Evolutionary conservation across 23 red algal genomes (phyloP), one percentile per base, ranked within the genome.

Genomic region (Gracilaria gracilis): DNA sequence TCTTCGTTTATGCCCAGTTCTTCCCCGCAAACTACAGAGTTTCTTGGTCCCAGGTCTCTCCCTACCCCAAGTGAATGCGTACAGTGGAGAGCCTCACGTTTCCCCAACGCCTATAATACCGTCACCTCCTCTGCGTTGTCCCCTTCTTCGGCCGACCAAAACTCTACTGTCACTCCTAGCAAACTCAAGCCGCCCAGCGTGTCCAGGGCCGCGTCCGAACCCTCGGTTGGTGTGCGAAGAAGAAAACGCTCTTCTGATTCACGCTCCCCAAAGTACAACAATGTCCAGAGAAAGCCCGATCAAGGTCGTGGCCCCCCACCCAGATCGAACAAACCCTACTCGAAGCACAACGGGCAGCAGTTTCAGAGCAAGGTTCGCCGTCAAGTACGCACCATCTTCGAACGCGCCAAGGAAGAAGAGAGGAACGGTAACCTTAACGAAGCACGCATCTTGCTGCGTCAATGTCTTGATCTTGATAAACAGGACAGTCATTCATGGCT

Each of bases 401-500:
- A 80, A 24, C 92, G 57, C 33, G 92, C 92, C 6, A 76, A 73
- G 13, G 74, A 49, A 13, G 76, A 53, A 49, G 66, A 86, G 37
- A 83, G 71, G 19, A 82, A 78, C 17, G 92, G 82, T 9, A 64
- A 85, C 53, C 38, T 86, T 8, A 57, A 61, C 19, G 40, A 76
- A 23, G 97, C 97, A 16, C 81, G 77, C 23, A 55, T 57, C 32
- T 32, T 96, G 29, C 64, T 90, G 9, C 85, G 67, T 39, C 67
- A 96, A 35, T 96, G 97, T 79, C 69, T 99, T 57, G 91, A 71
- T 51, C 82, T 99, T 23, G 97, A 99, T 79, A 46, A 50, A 0
- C 49, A 65, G 34, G 97, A 99, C 89, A 90, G 87, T 42, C 97
- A 96, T 79, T 96, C 97, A 14, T 99, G 97, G 97, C 75, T 99